These are phyloP conservation scores for Carex littledalei DNA, from an alignment of 176 grass and related monocot genomes.

Conservation along the genomic window DNA sequence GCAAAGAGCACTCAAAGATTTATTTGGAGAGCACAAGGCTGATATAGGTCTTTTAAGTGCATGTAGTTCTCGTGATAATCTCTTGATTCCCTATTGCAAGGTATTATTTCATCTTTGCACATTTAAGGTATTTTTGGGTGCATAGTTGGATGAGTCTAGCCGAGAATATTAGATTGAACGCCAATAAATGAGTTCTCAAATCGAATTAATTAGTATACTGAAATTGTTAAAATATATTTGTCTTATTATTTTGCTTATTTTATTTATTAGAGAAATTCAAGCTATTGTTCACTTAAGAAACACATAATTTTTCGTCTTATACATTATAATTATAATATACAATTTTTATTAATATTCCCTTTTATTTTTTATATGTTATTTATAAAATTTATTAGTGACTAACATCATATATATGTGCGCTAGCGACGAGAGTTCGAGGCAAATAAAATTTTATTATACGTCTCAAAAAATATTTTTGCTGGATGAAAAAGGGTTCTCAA, in stretches of 20 bases:
- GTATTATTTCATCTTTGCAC: constrained; percentile 25
- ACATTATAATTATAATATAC: too few species aligned
- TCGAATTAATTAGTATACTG: neutral
- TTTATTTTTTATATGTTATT: too few species aligned
- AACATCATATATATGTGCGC: neutral
- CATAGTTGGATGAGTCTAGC: neutral
- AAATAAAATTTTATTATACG: neutral
- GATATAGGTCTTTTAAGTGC: constrained; percentile 42
- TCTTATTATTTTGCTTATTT: neutral
- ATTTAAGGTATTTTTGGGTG: neutral
- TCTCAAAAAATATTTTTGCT: neutral
- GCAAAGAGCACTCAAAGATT: constrained; percentile 24
- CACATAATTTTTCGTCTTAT: too few species aligned
- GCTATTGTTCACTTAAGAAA: too few species aligned
- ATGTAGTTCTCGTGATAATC: constrained; percentile 23
- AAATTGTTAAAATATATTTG: neutral
- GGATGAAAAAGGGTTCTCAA: neutral
- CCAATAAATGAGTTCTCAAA: neutral
- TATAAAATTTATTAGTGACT: neutral
- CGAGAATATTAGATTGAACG: neutral
- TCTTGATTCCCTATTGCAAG: constrained; percentile 53
- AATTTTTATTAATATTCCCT: too few species aligned
- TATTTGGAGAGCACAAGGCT: constrained; percentile 19
- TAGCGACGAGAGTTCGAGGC: neutral
- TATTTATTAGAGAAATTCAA: too few species aligned